Percentiles rank a stretch among this genome's conserved stretches.
Conservation (phyloP, 306 rosid genomes). For the Medicago ruthenica region DNA sequence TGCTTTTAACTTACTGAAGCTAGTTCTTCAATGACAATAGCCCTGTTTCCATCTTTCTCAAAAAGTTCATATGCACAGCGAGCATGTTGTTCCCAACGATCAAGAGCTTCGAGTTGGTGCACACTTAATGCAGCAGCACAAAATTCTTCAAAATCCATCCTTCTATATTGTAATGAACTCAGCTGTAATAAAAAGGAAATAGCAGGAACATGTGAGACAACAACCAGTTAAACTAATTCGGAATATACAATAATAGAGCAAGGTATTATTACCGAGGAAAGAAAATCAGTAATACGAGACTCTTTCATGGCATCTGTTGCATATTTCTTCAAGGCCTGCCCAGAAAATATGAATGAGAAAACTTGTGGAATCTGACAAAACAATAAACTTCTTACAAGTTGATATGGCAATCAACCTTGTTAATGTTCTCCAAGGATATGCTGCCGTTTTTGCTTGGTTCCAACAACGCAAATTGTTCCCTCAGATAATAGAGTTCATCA, state of each 20-base stretch:
- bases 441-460: constrained; percentile 89
- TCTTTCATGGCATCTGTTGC: constrained; percentile 97
- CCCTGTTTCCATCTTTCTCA: constrained; percentile 92
- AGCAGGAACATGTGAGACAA: constrained; percentile 37
- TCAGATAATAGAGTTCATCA: constrained; percentile 87
- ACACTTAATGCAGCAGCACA: constrained; percentile 92
- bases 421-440: constrained; percentile 76
- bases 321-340: constrained; percentile 77
- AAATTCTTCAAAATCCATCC: constrained; percentile 99
- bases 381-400: constrained; percentile 2
- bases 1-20: constrained; percentile 74
- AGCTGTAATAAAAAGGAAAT: constrained; percentile 63
- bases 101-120: constrained; percentile 98
- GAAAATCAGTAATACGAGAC: constrained; percentile 80
- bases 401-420: constrained; percentile 55
- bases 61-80: constrained; percentile 95
- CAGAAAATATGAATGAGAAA: constrained; percentile 42
- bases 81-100: constrained; percentile 96
- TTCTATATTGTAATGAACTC: constrained; percentile 88
- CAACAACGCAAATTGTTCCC: constrained; percentile 81
- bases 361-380: constrained; percentile 27
- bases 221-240: constrained; percentile 27
- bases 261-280: constrained; percentile 65
- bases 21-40: constrained; percentile 94
- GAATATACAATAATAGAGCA: constrained; percentile 32